Percentiles rank a stretch among this genome's conserved stretches.
phyloP scores from a whole-genome alignment of 108 stramenopile species.

The Stephanodiscus triporus region DNA sequence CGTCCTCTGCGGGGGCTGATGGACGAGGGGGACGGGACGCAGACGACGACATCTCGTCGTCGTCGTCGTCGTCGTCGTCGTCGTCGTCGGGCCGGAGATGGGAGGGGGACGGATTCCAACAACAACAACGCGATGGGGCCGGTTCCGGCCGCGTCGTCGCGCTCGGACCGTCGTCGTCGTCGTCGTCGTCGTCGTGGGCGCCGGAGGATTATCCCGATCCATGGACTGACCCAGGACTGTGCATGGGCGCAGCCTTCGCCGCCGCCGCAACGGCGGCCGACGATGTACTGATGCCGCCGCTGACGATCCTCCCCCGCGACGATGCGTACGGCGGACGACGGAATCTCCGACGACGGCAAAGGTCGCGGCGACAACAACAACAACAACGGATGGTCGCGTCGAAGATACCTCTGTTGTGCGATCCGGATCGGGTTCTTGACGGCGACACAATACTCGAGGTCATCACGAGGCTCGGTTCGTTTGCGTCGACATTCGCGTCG shows the following conservation, averaged over 20 bases:
- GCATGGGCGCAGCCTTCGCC: conserved; percentile 39
- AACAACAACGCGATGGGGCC: too few species aligned
- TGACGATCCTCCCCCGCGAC: not conserved
- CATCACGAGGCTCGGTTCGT: conserved; percentile 19
- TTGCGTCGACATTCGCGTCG: conserved; percentile 36
- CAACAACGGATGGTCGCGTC: not conserved
- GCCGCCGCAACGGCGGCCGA: too few species aligned
- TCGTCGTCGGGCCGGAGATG: not conserved
- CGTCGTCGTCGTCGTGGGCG: conserved; percentile 25
- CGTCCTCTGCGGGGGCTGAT: too few species aligned
- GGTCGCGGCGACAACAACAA: not conserved
- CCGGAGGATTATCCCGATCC: conserved; percentile 52
- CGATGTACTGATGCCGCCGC: too few species aligned
- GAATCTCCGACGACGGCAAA: conserved; percentile 6
- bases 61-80: not conserved
- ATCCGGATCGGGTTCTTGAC: conserved; percentile 49
- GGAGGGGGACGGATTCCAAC: not conserved
- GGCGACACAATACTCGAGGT: conserved; percentile 21
- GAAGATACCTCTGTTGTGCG: conserved; percentile 22
- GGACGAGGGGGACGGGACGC: too few species aligned
- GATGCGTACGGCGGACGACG: not conserved
- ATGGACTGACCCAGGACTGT: conserved; percentile 44
- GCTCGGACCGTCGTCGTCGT: not conserved
- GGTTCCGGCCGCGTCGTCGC: too few species aligned
- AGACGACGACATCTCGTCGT: too few species aligned